phyloP scores from a whole-genome alignment of 768 basidiomycete species.

The Imleria badia region DNA sequence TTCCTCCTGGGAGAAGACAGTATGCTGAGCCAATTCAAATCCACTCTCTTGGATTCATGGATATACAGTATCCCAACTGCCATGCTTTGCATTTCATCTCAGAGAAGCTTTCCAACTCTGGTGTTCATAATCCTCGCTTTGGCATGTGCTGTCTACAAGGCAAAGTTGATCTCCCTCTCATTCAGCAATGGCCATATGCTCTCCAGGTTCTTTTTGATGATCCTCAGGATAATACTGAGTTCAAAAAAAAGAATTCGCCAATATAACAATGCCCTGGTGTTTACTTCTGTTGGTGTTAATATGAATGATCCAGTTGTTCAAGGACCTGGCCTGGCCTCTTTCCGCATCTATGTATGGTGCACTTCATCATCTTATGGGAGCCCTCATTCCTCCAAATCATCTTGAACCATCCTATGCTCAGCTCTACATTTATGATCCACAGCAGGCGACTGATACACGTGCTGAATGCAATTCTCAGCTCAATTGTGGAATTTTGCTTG shows the following conservation, averaged over 20 bases:
- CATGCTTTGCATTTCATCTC: conserved; percentile 17
- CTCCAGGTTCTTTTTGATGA: conserved; percentile 16
- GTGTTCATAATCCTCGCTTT: conserved; percentile 10
- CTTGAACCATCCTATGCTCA: conserved; percentile 36
- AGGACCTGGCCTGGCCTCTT: conserved; percentile 18
- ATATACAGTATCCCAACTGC: conserved; percentile 10
- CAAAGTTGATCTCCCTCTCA: conserved; percentile 18
- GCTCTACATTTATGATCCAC: conserved; percentile 42
- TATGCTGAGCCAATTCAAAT: conserved; percentile 11
- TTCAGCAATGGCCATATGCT: conserved; percentile 19
- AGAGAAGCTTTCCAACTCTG: conserved; percentile 10
- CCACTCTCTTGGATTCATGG: conserved; percentile 5
- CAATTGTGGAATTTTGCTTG: conserved; percentile 15
- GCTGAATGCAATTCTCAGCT: conserved; percentile 25
- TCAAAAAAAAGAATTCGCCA: conserved; percentile 37
- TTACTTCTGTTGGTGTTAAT: conserved; percentile 7
- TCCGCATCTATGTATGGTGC: conserved; percentile 35
- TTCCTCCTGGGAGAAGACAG: conserved; percentile 9
- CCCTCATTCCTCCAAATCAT: conserved; percentile 26
- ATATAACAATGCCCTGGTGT: conserved; percentile 34
- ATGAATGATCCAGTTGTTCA: neutral
- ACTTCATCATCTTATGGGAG: conserved; percentile 37
- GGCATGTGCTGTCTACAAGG: conserved; percentile 31
- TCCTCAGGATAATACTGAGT: conserved; percentile 8
- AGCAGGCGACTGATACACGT: conserved; percentile 30